Percentiles rank a stretch among this genome's conserved stretches.
These are phyloP conservation scores for Apophysomyces ossiformis DNA, from an alignment of 371 early-diverging fungal genomes.

Conservation along the genomic window DNA sequence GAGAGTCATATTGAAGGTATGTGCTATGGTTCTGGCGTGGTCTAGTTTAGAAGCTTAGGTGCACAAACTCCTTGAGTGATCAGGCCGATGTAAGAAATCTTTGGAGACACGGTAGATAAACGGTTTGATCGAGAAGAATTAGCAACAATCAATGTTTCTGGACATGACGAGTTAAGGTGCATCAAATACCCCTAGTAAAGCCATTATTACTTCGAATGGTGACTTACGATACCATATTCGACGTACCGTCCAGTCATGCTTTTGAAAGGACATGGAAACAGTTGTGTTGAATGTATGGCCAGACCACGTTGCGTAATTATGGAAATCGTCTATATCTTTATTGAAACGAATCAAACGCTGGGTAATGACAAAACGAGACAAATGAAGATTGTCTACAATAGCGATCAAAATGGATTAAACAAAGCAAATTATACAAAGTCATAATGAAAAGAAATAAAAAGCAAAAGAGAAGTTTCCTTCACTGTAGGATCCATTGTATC, in stretches of 20 bases:
- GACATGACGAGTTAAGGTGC: conserved; percentile 18
- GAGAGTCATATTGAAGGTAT: conserved; percentile 12
- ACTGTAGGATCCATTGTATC: no score
- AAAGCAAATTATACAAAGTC: background rate
- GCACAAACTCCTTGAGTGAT: conserved; percentile 18
- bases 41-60: conserved; percentile 20
- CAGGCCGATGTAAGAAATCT: conserved; percentile 13
- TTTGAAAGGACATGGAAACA: background rate
- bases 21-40: conserved; percentile 11
- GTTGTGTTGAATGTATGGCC: background rate
- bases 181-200: conserved; percentile 18
- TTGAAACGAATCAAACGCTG: background rate
- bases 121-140: conserved; percentile 10
- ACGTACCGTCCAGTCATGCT: background rate
- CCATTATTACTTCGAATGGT: background rate
- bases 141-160: conserved; percentile 3
- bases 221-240: background rate
- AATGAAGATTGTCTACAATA: background rate
- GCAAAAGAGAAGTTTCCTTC: no score
- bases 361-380: background rate
- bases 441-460: background rate
- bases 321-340: background rate
- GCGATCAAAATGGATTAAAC: background rate
- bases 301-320: background rate
- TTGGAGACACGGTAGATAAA: background rate